Evolutionary conservation across 345 rosid genomes (phyloP).

Genomic region (Alliaria petiolata): DNA sequence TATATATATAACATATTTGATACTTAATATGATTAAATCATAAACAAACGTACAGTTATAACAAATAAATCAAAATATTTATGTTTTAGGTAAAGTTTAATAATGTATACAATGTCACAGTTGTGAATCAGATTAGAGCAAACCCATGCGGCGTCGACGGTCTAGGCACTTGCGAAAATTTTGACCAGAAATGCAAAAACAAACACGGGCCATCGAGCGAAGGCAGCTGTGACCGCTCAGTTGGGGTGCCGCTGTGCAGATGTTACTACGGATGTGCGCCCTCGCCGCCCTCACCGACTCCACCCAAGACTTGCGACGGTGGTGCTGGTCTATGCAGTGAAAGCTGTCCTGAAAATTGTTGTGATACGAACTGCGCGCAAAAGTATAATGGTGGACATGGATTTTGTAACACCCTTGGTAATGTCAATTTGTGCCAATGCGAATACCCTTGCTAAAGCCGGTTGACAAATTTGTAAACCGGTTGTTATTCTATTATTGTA

Average conservation of each 20-base stretch:
- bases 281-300: not conserved
- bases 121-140: not conserved
- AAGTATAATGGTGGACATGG: slow-evolving; percentile 16
- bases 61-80: not conserved
- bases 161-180: slow-evolving; percentile 10
- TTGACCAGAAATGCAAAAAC: slow-evolving; percentile 13
- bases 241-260: not conserved
- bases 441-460: slow-evolving; percentile 2
- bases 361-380: not conserved
- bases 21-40: not conserved
- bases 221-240: not conserved
- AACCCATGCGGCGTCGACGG: not conserved
- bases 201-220: slow-evolving; percentile 22
- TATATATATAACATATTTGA: not conserved
- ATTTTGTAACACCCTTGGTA: slow-evolving; percentile 6
- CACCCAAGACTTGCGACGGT: not conserved
- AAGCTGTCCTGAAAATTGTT: not conserved
- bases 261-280: not conserved
- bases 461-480: not conserved
- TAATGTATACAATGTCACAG: not conserved
- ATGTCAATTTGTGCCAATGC: slow-evolving; percentile 8
- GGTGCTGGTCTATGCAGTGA: slow-evolving; percentile 3
- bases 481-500: not conserved
- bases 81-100: not conserved
- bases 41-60: not conserved